Evolutionary conservation across 306 rosid genomes (phyloP).

Genomic region (Amphicarpaea edgeworthii): DNA sequence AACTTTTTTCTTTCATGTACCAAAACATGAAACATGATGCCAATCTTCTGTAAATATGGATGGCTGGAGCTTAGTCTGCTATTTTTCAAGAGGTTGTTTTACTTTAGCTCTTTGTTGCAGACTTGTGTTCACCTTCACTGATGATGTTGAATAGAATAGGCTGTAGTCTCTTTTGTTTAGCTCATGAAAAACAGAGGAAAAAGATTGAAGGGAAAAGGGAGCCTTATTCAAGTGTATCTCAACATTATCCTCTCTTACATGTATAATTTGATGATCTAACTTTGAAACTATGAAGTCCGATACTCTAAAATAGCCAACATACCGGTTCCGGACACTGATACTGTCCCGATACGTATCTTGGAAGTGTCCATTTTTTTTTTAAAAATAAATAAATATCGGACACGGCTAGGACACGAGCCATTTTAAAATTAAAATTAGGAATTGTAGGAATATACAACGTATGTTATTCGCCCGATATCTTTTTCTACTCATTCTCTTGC

Average conservation of each 20-base stretch:
- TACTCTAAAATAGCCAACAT: too few relatives aligned
- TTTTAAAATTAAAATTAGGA: too few relatives aligned
- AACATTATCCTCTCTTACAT: not conserved
- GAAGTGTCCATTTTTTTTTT: too few relatives aligned
- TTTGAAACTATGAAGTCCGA: too few relatives aligned
- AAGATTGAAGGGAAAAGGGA: not conserved
- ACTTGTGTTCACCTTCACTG: slow-evolving; percentile 7
- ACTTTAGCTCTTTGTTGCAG: not conserved
- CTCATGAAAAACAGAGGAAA: not conserved
- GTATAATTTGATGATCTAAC: not conserved
- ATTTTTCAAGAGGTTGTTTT: not conserved
- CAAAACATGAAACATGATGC: not conserved
- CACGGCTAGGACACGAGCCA: too few relatives aligned
- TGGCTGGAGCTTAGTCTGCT: slow-evolving; percentile 9
- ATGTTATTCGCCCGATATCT: too few relatives aligned
- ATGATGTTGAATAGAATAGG: not conserved
- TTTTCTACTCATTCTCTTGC: too few relatives aligned
- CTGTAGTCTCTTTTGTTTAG: not conserved
- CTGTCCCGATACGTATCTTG: too few relatives aligned
- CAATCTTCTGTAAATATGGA: slow-evolving; percentile 5
- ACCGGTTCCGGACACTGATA: too few relatives aligned
- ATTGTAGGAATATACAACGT: too few relatives aligned
- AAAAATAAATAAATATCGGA: too few relatives aligned
- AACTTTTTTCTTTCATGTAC: not conserved
- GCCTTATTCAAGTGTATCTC: not conserved